These are phyloP conservation scores for Arbutus unedo DNA, from an alignment of 148 eudicot genomes.

Conservation along the genomic window DNA sequence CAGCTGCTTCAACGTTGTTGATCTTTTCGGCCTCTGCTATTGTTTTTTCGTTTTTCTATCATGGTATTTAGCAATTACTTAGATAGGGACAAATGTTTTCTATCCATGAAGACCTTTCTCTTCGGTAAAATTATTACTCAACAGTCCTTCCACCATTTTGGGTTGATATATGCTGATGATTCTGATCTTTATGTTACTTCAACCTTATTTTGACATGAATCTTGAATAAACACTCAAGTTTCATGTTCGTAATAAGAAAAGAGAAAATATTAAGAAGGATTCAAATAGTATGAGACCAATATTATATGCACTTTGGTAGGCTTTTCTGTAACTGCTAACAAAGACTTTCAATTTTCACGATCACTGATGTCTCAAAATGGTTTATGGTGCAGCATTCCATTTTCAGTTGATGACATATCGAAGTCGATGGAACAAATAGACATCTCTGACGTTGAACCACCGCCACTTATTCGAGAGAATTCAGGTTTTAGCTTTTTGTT, in stretches of 20 bases:
- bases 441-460: slow-evolving; percentile 73
- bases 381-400: slow-evolving; percentile 77
- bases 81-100: neutral
- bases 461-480: slow-evolving; percentile 61
- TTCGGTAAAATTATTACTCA: neutral
- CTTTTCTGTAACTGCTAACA: neutral
- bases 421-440: slow-evolving; percentile 92
- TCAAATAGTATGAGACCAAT: too few relatives aligned
- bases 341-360: neutral
- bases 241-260: too few relatives aligned
- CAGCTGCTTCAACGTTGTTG: neutral
- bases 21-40: neutral
- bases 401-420: slow-evolving; percentile 91
- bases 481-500: slow-evolving; percentile 84
- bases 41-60: neutral
- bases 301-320: neutral
- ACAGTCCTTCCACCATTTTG: neutral
- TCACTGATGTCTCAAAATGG: slow-evolving; percentile 11
- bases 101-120: neutral
- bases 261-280: too few relatives aligned
- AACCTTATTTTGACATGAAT: too few relatives aligned
- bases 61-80: neutral
- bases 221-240: too few relatives aligned
- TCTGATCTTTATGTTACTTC: too few relatives aligned
- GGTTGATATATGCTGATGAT: neutral